phyloP scores from a whole-genome alignment of 495 filamentous ascomycete species.

The Neurospora discreta region DNA sequence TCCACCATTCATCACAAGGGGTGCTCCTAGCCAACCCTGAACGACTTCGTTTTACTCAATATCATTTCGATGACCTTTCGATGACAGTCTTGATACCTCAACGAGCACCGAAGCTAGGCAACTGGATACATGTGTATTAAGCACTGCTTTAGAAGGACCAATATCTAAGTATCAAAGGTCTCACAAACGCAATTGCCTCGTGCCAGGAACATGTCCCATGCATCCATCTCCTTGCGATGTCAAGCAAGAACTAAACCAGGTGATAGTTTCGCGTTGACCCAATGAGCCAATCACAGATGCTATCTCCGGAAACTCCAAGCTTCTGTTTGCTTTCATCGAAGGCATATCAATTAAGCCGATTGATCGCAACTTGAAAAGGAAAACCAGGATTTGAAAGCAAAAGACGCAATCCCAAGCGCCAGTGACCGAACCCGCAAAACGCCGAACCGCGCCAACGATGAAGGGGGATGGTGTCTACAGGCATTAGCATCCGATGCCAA shows the following conservation, averaged over 20 bases:
- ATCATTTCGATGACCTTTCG: background rate
- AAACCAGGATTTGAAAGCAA: background rate
- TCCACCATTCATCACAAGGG: background rate
- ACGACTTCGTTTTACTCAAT: background rate
- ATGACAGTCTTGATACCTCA: background rate
- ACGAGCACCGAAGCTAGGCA: background rate
- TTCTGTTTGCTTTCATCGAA: background rate
- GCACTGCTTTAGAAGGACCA: background rate
- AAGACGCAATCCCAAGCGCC: background rate
- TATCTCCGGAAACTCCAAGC: background rate
- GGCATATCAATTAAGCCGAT: background rate
- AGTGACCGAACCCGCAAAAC: background rate
- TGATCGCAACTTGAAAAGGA: background rate
- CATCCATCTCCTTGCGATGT: background rate
- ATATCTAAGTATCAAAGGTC: background rate
- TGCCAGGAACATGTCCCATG: background rate
- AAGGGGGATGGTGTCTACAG: background rate
- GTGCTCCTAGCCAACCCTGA: background rate
- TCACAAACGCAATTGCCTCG: background rate
- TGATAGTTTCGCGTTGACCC: background rate
- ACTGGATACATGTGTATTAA: background rate
- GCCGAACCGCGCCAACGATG: background rate
- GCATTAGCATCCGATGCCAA: background rate
- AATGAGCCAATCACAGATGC: background rate
- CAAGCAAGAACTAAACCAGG: background rate